Conservation (phyloP, 805 yeast genomes). For the Wickerhamomyces hampshirensis region DNA sequence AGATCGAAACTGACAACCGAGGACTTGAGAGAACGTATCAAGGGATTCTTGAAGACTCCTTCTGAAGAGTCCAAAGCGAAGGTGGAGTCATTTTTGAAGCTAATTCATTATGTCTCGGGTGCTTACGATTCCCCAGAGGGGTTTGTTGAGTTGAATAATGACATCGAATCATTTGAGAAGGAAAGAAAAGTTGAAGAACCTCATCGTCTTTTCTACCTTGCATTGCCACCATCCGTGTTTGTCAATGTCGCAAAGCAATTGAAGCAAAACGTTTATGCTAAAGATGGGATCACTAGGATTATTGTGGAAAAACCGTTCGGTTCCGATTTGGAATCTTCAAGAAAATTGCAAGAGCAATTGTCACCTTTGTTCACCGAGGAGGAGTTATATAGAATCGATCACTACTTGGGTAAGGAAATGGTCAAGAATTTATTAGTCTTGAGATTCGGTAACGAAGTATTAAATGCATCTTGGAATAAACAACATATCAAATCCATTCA, state of each 20-base stretch:
- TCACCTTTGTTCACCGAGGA: slow-evolving; percentile 88
- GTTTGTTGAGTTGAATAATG: slow-evolving; percentile 50
- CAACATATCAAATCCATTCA: slow-evolving; percentile 76
- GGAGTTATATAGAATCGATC: slow-evolving; percentile 93
- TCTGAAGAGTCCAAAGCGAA: slow-evolving; percentile 38
- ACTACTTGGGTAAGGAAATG: slow-evolving; percentile 96
- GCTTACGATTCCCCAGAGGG: slow-evolving; percentile 79
- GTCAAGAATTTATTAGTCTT: slow-evolving; percentile 87
- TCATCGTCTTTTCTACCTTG: slow-evolving; percentile 86
- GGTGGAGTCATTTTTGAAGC: slow-evolving; percentile 57
- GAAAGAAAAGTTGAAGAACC: slow-evolving; percentile 41
- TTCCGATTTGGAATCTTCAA: slow-evolving; percentile 75
- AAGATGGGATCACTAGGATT: slow-evolving; percentile 67
- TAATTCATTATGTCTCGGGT: slow-evolving; percentile 69
- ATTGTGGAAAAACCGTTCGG: slow-evolving; percentile 98
- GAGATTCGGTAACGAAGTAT: slow-evolving; percentile 86
- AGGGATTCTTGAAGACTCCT: slow-evolving; percentile 53
- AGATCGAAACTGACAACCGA: slow-evolving; percentile 67
- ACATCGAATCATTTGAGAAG: slow-evolving; percentile 56
- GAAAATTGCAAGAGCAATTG: slow-evolving; percentile 68
- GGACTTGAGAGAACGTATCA: slow-evolving; percentile 65
- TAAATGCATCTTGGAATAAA: slow-evolving; percentile 86
- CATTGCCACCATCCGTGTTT: slow-evolving; percentile 92
- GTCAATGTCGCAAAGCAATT: slow-evolving; percentile 70
- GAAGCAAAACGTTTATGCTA: slow-evolving; percentile 63